These are phyloP conservation scores for Aquilaria agallochum DNA, from an alignment of 441 rosid species.

Conservation along the genomic window DNA sequence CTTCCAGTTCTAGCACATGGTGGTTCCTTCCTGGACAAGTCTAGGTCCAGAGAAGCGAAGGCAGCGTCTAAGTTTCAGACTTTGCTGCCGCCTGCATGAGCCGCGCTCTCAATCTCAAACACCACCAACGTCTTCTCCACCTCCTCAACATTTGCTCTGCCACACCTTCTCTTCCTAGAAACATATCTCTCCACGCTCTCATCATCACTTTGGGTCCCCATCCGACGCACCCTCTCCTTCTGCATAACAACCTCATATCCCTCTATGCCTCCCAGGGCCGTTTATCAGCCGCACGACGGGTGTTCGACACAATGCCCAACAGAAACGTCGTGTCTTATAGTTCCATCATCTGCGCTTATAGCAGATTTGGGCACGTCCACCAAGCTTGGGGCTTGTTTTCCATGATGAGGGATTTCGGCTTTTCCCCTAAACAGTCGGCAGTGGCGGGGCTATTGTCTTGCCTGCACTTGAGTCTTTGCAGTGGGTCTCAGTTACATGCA, in stretches of 20 bases:
- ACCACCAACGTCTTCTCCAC: slow-evolving; percentile 31
- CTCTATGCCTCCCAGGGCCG: slow-evolving; percentile 29
- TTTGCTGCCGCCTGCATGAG: slow-evolving; percentile 32
- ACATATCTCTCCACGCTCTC: slow-evolving; percentile 66
- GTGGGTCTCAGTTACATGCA: slow-evolving; percentile 60
- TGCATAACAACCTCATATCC: slow-evolving; percentile 50
- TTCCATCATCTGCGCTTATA: slow-evolving; percentile 40
- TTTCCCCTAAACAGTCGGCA: slow-evolving; percentile 45
- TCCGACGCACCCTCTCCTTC: slow-evolving; percentile 40
- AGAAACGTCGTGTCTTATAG: slow-evolving; percentile 49
- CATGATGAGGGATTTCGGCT: slow-evolving; percentile 50
- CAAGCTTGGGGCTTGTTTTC: slow-evolving; percentile 38
- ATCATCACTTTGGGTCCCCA: slow-evolving; percentile 36
- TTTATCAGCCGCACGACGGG: slow-evolving; percentile 32
- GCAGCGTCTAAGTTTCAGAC: too few species aligned
- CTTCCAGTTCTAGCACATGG: too few species aligned
- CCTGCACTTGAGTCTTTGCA: slow-evolving; percentile 27
- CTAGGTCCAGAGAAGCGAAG: too few species aligned
- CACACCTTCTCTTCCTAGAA: slow-evolving; percentile 39
- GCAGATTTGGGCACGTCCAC: slow-evolving; percentile 32
- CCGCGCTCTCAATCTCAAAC: slow-evolving; percentile 27
- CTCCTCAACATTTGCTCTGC: slow-evolving; percentile 41
- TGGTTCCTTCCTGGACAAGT: too few species aligned
- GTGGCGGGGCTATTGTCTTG: slow-evolving; percentile 59
- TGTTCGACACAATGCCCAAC: slow-evolving; percentile 64